Percentiles rank a stretch among this genome's conserved stretches.
Conservation (phyloP, 805 yeast species). For the Hanseniaspora taiwanica region DNA sequence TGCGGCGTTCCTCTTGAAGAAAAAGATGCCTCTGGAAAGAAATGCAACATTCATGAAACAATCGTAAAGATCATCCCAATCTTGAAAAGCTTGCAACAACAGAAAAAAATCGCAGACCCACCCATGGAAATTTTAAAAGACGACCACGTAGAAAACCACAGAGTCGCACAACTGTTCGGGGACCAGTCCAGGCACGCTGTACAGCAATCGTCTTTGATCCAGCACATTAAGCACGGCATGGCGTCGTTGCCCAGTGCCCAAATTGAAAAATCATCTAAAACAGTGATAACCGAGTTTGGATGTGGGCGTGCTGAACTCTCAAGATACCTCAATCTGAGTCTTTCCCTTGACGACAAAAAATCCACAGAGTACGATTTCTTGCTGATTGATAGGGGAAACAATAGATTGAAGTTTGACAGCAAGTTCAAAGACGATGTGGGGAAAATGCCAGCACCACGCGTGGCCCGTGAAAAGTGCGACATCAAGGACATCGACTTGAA, state of each 20-base stretch:
- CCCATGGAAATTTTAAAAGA: constrained; percentile 16
- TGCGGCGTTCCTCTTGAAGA: constrained; percentile 2
- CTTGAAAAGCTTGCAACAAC: constrained; percentile 21
- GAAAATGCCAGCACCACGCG: constrained; percentile 15
- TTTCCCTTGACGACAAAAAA: constrained; percentile 2
- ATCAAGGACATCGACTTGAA: constrained; percentile 61
- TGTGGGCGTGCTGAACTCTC: constrained; percentile 84
- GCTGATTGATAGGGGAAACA: constrained; percentile 63
- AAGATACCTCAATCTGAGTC: constrained; percentile 34
- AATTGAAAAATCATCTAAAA: constrained; percentile 8
- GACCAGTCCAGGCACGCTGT: constrained; percentile 57
- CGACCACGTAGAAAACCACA: constrained; percentile 22
- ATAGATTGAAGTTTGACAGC: constrained; percentile 64
- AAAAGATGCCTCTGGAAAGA: neutral
- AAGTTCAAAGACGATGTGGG: constrained; percentile 46
- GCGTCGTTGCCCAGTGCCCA: no score
- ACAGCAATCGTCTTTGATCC: constrained; percentile 74
- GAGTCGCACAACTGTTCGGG: constrained; percentile 34
- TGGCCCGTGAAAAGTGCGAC: constrained; percentile 53
- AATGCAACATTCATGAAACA: constrained; percentile 6
- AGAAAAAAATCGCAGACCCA: constrained; percentile 17
- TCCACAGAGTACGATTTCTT: constrained; percentile 29
- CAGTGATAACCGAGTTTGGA: constrained; percentile 49
- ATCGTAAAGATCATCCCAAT: constrained; percentile 21
- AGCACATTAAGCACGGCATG: constrained; percentile 35